Conservation (phyloP, 176 grass and related monocot genomes). For the Carex littledalei region DNA sequence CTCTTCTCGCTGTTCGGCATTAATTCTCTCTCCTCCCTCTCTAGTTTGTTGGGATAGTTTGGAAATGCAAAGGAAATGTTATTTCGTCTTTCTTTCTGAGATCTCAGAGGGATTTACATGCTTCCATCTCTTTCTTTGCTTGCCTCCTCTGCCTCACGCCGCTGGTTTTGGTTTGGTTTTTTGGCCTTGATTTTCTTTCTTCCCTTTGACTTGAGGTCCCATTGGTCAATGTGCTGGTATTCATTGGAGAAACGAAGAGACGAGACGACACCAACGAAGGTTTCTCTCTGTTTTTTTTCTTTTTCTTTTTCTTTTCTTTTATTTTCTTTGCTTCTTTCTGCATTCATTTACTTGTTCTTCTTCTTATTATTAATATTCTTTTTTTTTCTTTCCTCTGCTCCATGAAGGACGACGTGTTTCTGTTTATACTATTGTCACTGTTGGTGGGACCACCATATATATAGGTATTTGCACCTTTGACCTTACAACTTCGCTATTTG, state of each 20-base stretch:
- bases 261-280: not conserved
- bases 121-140: slow-evolving; percentile 8
- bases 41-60: not conserved
- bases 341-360: not conserved
- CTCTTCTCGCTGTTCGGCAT: slow-evolving; percentile 7
- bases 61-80: not conserved
- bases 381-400: not conserved
- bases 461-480: not conserved
- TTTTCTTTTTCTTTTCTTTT: not conserved
- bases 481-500: not conserved
- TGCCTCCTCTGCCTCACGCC: not conserved
- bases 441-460: not conserved
- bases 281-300: slow-evolving; percentile 1
- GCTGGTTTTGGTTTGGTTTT: slow-evolving; percentile 10
- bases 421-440: not conserved
- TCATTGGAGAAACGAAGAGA: not conserved
- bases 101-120: slow-evolving; percentile 8
- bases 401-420: not conserved
- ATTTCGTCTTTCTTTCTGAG: not conserved
- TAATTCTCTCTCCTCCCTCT: not conserved
- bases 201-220: slow-evolving; percentile 17
- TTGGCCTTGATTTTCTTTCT: not conserved
- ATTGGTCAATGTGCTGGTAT: not conserved
- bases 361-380: not conserved
- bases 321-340: not conserved